Base-by-base conservation (phyloP, 1,139 yeast genomes). In the Hyphopichia khmerensis region DNA sequence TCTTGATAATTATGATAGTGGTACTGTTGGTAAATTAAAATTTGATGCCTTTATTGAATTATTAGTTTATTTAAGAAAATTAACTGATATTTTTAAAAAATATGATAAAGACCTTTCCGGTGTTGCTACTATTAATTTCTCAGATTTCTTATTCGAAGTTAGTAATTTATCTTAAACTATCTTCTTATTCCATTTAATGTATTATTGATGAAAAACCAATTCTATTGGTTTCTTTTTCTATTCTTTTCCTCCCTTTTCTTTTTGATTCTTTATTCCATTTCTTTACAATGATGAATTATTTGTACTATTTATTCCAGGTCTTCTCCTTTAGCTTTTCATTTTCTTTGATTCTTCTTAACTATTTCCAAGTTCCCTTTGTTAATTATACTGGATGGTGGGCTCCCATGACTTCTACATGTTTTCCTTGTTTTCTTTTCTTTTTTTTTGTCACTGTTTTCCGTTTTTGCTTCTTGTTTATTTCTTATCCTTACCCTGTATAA, bases 11-110 rank as follows among this genome's bases (percentile, higher is more conserved):
- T 75, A 50, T 9, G 56, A 55, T 36, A 59, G 61, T 16, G 47
- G 60, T 5, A 51, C 65, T 0, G 67, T 77, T 49, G 83, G 82
- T 18, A 83, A 79, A 49, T 70, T 88, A 60, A 82, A 86, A 48
- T 89, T 88, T 60, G 96, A 89, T 62, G 77, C 82, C 59, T 88
- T 88, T 62, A 90, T 88, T 36, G 96, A 88, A 57, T 75, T 87
- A 43, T 74, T 89, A 51, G 87, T 87, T 29, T 85, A 87, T 73
- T 68, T 88, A 53, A 75, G 89, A 60, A 79, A 87, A 49, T 75
- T 87, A 51, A 87, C 96, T 1, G 91, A 86, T 56, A 74, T 84
- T 7, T 88, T 88, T 68, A 85, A 87, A 57, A 83, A 82, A 57
- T 86, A 79, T 60, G 96, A 88, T 62, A 67, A 75, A 23, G 89